Evolutionary conservation across 106 monocot genomes (phyloP).

Genomic region (Allium cepa): DNA sequence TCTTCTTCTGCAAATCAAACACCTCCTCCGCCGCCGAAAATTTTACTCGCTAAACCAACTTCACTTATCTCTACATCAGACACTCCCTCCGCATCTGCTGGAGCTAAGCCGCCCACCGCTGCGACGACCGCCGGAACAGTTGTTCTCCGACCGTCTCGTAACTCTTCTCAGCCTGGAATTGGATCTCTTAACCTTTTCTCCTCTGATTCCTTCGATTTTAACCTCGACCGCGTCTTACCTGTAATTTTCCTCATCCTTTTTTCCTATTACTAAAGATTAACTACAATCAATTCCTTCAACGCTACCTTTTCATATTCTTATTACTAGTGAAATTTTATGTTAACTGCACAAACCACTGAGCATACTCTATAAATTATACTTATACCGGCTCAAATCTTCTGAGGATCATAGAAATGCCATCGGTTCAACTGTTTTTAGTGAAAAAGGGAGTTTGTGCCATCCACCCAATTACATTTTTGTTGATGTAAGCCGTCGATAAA

Average conservation of each 20-base stretch:
- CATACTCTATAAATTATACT: too few species aligned
- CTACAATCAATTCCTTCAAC: too few species aligned
- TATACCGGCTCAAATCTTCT: too few species aligned
- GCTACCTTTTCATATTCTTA: too few species aligned
- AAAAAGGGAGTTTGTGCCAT: too few species aligned
- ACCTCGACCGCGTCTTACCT: constrained; percentile 70
- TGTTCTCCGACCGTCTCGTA: constrained; percentile 39
- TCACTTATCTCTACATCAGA: constrained; percentile 17
- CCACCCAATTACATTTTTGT: too few species aligned
- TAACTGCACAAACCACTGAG: too few species aligned
- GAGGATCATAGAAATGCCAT: too few species aligned
- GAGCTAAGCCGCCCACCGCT: constrained; percentile 8
- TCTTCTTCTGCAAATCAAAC: constrained; percentile 18
- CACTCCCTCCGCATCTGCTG: constrained; percentile 18
- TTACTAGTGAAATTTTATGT: too few species aligned
- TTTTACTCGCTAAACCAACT: constrained; percentile 79
- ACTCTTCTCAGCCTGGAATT: constrained; percentile 24
- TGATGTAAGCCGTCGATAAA: too few species aligned
- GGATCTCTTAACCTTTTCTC: constrained; percentile 70
- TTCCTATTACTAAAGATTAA: too few species aligned
- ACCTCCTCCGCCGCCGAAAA: constrained; percentile 65
- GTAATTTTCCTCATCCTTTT: constrained; percentile 19
- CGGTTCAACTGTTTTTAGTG: too few species aligned
- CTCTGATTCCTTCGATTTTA: constrained; percentile 72
- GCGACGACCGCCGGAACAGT: constrained; percentile 6